phyloP scores from a whole-genome alignment of 129 eudicot species.

The Kitagawia praeruptora region DNA sequence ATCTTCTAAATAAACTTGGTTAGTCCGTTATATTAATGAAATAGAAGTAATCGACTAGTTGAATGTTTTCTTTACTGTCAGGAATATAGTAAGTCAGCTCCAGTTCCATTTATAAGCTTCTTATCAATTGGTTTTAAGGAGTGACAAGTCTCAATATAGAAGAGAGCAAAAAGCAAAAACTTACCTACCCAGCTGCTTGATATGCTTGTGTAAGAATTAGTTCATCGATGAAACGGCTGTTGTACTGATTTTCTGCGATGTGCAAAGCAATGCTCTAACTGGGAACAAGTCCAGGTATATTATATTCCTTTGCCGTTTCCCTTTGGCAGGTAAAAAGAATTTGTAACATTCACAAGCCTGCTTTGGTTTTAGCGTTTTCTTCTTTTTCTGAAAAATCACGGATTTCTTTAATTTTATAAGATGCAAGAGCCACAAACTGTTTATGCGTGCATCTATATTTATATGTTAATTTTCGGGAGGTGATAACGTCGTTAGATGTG shows the following conservation, averaged over 20 bases:
- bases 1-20: too few species aligned
- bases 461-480: not conserved
- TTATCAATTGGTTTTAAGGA: not conserved
- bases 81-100: not conserved
- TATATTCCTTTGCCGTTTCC: too few species aligned
- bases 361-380: not conserved
- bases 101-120: not conserved
- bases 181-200: not conserved
- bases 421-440: not conserved
- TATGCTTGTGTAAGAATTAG: not conserved
- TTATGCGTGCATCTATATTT: not conserved
- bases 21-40: not conserved
- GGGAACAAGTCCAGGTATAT: not conserved
- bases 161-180: not conserved
- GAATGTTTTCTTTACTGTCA: not conserved
- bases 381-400: too few species aligned
- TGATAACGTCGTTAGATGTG: not conserved
- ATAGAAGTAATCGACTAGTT: not conserved
- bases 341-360: not conserved
- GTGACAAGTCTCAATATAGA: not conserved
- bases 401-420: too few species aligned
- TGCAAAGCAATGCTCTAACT: not conserved
- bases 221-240: not conserved
- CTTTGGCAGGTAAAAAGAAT: not conserved
- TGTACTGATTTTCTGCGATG: not conserved